phyloP scores from a whole-genome alignment of 176 grass and related monocot species.

The maize (Zea mays) region Zm-B73-REFERENCE-NAM-5.0 NC_050098.1:204443501-204444000 shows the following conservation, averaged over 20 bases:
- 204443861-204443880: slow-evolving; percentile 36
- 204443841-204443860: slow-evolving; percentile 51
- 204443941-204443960: slow-evolving; percentile 64
- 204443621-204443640: slow-evolving; percentile 37
- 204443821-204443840: slow-evolving; percentile 41
- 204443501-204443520: too few relatives aligned
- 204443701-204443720: slow-evolving; percentile 33
- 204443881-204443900: slow-evolving; percentile 43
- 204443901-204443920: slow-evolving; percentile 67
- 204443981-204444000: slow-evolving; percentile 90
- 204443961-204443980: slow-evolving; percentile 90
- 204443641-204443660: slow-evolving; percentile 37
- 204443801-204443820: slow-evolving; percentile 66
- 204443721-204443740: slow-evolving; percentile 57
- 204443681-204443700: slow-evolving; percentile 31
- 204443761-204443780: slow-evolving; percentile 51
- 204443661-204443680: slow-evolving; percentile 50
- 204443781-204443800: slow-evolving; percentile 59
- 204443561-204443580: slow-evolving; percentile 46
- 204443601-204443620: slow-evolving; percentile 12
- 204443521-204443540: too few relatives aligned
- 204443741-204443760: slow-evolving; percentile 74
- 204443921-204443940: slow-evolving; percentile 62
- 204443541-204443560: neutral
- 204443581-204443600: slow-evolving; percentile 33